A percentile compares a stretch with the other conserved stretches of the same genome.
Conservation (phyloP, 1,284 basidiomycete genomes). For the Marasmius tenuissimus region DNA sequence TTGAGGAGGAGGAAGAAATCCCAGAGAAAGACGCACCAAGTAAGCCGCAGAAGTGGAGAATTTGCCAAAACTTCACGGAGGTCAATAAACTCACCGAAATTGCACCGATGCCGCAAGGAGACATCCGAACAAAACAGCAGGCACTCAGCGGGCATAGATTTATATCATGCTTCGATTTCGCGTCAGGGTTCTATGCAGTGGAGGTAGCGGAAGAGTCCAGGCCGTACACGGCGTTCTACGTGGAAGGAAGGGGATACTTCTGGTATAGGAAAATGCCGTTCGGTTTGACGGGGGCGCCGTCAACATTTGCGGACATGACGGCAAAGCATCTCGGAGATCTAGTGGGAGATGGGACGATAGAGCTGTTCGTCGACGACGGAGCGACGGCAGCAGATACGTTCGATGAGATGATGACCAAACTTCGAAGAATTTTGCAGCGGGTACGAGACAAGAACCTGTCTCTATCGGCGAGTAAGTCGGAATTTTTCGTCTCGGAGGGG, state of each 20-base stretch:
- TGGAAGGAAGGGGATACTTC: no score
- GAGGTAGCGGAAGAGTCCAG: slow-evolving; percentile 1
- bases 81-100: slow-evolving; percentile 33
- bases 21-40: not conserved
- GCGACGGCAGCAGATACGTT: slow-evolving; percentile 28
- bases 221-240: not conserved
- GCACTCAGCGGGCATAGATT: slow-evolving; percentile 29
- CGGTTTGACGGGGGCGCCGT: no score
- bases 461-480: slow-evolving; percentile 28
- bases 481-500: slow-evolving; percentile 30
- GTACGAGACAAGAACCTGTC: slow-evolving; percentile 25
- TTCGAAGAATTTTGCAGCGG: slow-evolving; percentile 20
- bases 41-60: slow-evolving; percentile 26
- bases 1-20: not conserved
- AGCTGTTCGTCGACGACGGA: slow-evolving; percentile 33
- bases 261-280: no score
- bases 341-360: slow-evolving; percentile 10
- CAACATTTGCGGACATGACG: slow-evolving; percentile 22
- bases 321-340: slow-evolving; percentile 17
- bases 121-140: slow-evolving; percentile 33
- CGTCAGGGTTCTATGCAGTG: slow-evolving; percentile 36
- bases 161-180: slow-evolving; percentile 32
- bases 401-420: slow-evolving; percentile 18
- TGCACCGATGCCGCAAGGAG: slow-evolving; percentile 32
- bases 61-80: slow-evolving; percentile 36